These are phyloP conservation scores for Xerocomus brunneocitrinus DNA, from an alignment of 768 basidiomycete species.

Conservation along the genomic window DNA sequence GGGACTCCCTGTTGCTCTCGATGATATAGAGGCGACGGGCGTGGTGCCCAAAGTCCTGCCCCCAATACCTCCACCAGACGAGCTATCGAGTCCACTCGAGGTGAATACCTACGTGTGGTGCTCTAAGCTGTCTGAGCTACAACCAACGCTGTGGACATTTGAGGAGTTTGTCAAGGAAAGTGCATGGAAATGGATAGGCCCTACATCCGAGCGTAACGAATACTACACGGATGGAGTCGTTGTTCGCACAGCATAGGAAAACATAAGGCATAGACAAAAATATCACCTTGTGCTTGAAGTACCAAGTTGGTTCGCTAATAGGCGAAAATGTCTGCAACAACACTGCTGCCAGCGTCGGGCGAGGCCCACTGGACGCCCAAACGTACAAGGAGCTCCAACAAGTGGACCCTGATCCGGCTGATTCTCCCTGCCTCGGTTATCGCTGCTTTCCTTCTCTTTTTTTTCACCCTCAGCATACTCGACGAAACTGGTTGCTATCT, in stretches of 20 bases:
- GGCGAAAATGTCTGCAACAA: conserved; percentile 12
- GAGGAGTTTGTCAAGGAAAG: conserved; percentile 74
- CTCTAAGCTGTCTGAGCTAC: conserved; percentile 38
- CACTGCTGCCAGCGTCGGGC: conserved; percentile 7
- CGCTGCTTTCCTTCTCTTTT: conserved; percentile 39
- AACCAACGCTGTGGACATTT: conserved; percentile 71
- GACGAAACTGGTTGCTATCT: conserved; percentile 1
- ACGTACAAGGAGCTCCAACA: not conserved
- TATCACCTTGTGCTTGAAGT: too few species aligned
- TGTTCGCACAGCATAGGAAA: not conserved
- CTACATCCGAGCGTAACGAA: conserved; percentile 28
- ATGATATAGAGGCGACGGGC: conserved; percentile 19
- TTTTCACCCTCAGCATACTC: conserved; percentile 36
- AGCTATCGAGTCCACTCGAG: conserved; percentile 35
- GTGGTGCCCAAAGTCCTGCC: conserved; percentile 40
- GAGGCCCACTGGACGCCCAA: not conserved
- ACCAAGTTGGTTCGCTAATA: too few species aligned
- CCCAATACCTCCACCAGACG: conserved; percentile 34
- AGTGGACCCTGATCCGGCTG: not conserved
- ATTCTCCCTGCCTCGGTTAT: conserved; percentile 35
- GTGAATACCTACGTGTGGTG: conserved; percentile 75
- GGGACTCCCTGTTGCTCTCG: conserved; percentile 35
- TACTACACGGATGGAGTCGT: conserved; percentile 40
- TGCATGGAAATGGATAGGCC: conserved; percentile 74
- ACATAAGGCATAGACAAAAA: too few species aligned